Percentiles rank a stretch among this genome's conserved stretches.
Conservation (phyloP, 768 basidiomycete species). For the Austroboletus eburneus region DNA sequence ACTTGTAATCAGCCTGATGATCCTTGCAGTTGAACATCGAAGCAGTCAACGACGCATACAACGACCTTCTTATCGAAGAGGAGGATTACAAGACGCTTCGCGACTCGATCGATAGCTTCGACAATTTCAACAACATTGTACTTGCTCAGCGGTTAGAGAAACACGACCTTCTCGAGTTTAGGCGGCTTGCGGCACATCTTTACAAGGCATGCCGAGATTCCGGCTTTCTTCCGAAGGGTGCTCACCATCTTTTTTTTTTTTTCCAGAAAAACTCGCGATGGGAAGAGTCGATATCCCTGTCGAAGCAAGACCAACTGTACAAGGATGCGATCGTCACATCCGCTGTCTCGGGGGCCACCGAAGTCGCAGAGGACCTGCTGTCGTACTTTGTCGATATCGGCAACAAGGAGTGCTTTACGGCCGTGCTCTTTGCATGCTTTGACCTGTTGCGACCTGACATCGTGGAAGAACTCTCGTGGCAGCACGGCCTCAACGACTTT, state of each 20-base stretch:
- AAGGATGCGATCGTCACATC: constrained; percentile 96
- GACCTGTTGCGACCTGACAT: constrained; percentile 91
- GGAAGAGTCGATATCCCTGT: constrained; percentile 94
- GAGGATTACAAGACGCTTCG: constrained; percentile 98
- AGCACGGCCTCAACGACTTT: constrained; percentile 93
- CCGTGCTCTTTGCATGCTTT: constrained; percentile 86
- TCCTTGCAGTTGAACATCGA: constrained; percentile 81
- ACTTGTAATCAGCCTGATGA: constrained; percentile 1
- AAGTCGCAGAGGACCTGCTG: constrained; percentile 91
- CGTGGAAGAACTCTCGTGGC: constrained; percentile 95
- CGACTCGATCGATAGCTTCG: constrained; percentile 96
- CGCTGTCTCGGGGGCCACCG: constrained; percentile 74
- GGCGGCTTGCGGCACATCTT: constrained; percentile 88
- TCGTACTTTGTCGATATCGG: constrained; percentile 98
- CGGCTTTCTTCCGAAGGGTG: neutral
- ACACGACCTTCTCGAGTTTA: constrained; percentile 92
- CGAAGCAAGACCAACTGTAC: constrained; percentile 96
- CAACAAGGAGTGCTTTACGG: constrained; percentile 97
- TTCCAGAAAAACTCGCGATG: constrained; percentile 86
- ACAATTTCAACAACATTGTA: constrained; percentile 91
- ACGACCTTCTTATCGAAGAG: constrained; percentile 97
- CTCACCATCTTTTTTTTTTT: neutral
- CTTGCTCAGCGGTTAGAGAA: constrained; percentile 84
- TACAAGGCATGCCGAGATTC: constrained; percentile 66
- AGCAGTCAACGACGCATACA: constrained; percentile 97